A percentile compares a stretch with the other conserved stretches of the same genome.
These are phyloP conservation scores for Hygrocybe coccinea DNA, from an alignment of 768 basidiomycete genomes.

Conservation along the genomic window DNA sequence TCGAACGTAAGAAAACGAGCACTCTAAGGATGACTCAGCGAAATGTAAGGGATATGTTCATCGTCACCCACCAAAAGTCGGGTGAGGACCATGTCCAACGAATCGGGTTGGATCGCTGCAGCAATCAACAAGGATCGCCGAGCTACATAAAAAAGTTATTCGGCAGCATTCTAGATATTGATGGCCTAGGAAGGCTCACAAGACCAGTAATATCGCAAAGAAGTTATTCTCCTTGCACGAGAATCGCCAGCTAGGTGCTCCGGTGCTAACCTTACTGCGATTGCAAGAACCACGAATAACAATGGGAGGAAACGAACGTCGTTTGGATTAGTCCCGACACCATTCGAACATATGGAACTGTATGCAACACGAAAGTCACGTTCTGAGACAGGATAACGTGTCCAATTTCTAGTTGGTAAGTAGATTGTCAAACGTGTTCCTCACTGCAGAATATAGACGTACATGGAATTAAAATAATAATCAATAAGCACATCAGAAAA, in stretches of 20 bases:
- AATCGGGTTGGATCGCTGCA: conserved; percentile 90
- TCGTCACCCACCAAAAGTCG: conserved; percentile 70
- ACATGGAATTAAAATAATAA: conserved; percentile 76
- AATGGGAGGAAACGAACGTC: conserved; percentile 84
- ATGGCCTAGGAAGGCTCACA: conserved; percentile 56
- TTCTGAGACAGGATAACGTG: conserved; percentile 87
- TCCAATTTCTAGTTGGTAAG: conserved; percentile 67
- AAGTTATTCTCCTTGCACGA: conserved; percentile 68
- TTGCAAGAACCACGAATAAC: conserved; percentile 90
- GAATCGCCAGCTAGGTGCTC: conserved; percentile 80
- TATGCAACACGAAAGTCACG: conserved; percentile 73
- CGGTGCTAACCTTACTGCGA: conserved; percentile 79
- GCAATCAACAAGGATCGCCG: conserved; percentile 85
- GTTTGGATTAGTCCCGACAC: conserved; percentile 60
- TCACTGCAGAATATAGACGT: conserved; percentile 20
- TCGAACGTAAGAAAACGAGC: conserved; percentile 64
- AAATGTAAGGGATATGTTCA: conserved; percentile 34
- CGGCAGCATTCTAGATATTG: background rate
- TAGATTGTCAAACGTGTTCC: conserved; percentile 10
- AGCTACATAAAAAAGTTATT: conserved; percentile 41
- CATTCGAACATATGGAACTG: conserved; percentile 55
- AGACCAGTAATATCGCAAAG: conserved; percentile 91
- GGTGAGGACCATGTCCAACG: conserved; percentile 85
- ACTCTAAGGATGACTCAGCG: conserved; percentile 32
- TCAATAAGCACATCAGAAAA: conserved; percentile 76